Percentiles rank a stretch among this genome's conserved stretches.
Conservation (phyloP, 2,329 filamentous ascomycete species). For the Zasmidium angulare region DNA sequence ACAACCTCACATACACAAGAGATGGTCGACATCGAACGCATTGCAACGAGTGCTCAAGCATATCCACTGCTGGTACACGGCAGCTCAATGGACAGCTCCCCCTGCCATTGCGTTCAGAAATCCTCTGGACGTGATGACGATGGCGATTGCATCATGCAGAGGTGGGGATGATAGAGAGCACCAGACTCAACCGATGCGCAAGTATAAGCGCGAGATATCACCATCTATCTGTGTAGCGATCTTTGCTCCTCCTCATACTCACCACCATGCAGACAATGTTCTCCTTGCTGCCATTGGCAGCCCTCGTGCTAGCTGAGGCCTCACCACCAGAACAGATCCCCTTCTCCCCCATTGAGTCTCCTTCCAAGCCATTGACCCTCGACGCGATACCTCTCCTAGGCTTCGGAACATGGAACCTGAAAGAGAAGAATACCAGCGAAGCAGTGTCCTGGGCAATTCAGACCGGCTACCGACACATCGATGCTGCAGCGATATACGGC, state of each 20-base stretch:
- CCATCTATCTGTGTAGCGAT: neutral
- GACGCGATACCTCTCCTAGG: slow-evolving; percentile 36
- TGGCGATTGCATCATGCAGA: too few relatives aligned
- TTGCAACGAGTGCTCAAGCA: too few relatives aligned
- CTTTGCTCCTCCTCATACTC: neutral
- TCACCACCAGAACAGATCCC: slow-evolving; percentile 23
- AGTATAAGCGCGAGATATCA: neutral
- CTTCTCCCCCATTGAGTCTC: slow-evolving; percentile 16
- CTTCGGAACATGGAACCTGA: slow-evolving; percentile 42
- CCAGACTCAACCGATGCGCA: too few relatives aligned
- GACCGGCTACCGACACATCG: slow-evolving; percentile 54
- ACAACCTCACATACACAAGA: too few relatives aligned
- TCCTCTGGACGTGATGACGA: too few relatives aligned
- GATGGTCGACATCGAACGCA: too few relatives aligned
- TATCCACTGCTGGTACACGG: too few relatives aligned
- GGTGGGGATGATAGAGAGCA: too few relatives aligned
- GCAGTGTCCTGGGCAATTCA: slow-evolving; percentile 43
- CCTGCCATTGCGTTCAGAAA: too few relatives aligned
- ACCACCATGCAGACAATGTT: slow-evolving; percentile 16
- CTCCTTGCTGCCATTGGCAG: slow-evolving; percentile 26
- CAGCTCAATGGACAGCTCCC: too few relatives aligned
- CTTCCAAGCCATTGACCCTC: slow-evolving; percentile 23
- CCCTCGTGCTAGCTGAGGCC: slow-evolving; percentile 16
- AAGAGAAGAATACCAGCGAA: slow-evolving; percentile 35
- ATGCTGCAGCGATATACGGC: slow-evolving; percentile 46